A percentile compares a stretch with the other conserved stretches of the same genome.
phyloP scores from a whole-genome alignment of 176 grass and related monocot genomes.

The Aegilops sharonensis region DNA sequence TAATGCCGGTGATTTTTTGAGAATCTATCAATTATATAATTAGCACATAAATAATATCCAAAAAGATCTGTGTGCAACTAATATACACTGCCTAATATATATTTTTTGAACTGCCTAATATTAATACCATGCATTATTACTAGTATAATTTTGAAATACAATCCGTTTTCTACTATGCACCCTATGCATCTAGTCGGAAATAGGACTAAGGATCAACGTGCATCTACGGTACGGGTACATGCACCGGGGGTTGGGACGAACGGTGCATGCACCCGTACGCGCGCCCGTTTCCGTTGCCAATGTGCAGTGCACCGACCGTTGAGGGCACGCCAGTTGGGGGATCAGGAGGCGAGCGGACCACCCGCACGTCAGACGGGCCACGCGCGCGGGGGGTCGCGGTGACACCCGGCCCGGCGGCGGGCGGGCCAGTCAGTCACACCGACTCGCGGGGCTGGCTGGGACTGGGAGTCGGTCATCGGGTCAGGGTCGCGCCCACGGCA shows the following conservation, averaged over 20 bases:
- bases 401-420: not conserved
- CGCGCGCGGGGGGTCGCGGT: too few species aligned
- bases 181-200: too few species aligned
- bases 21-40: too few species aligned
- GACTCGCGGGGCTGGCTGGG: too few species aligned
- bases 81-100: too few species aligned
- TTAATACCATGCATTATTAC: too few species aligned
- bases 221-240: not conserved
- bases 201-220: not conserved
- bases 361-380: not conserved
- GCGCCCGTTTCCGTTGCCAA: not conserved
- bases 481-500: not conserved
- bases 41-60: too few species aligned
- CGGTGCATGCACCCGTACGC: conserved; percentile 22
- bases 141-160: too few species aligned
- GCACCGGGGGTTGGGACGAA: not conserved
- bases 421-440: not conserved
- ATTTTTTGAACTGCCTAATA: too few species aligned
- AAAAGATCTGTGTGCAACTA: too few species aligned
- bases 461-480: not conserved
- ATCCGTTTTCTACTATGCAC: too few species aligned
- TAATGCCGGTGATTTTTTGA: too few species aligned
- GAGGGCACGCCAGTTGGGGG: not conserved
- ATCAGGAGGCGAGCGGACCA: conserved; percentile 5
- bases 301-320: conserved; percentile 26